phyloP scores from a whole-genome alignment of 192 early-diverging fungal genomes.

The Entomortierella beljakovae region DNA sequence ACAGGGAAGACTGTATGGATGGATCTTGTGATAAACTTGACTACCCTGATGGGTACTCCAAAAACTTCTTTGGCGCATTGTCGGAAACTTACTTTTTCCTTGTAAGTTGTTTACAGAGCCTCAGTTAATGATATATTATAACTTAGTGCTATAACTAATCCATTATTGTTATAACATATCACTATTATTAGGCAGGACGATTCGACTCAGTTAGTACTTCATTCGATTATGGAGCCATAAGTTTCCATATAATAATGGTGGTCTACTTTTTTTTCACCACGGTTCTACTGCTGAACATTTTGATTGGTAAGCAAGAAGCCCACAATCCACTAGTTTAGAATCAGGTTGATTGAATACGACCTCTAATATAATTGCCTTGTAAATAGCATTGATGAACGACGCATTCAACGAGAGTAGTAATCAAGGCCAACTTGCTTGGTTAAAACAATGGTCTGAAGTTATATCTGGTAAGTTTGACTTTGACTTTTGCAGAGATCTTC shows the following conservation, averaged over 20 bases:
- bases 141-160: not conserved
- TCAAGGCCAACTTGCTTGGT: conserved; percentile 16
- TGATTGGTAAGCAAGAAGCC: conserved; percentile 9
- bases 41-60: not conserved
- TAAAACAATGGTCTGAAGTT: conserved; percentile 31
- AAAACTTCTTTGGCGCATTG: not conserved
- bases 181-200: conserved; percentile 17
- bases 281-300: conserved; percentile 26
- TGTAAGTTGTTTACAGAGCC: conserved; percentile 12
- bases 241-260: conserved; percentile 22
- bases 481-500: not conserved
- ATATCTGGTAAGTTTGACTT: conserved; percentile 13
- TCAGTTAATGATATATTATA: not conserved
- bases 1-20: not conserved
- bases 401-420: conserved; percentile 14
- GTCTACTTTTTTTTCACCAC: conserved; percentile 25
- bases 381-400: conserved; percentile 30
- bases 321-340: not conserved
- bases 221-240: not conserved
- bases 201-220: conserved; percentile 4
- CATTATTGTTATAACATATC: too few species aligned
- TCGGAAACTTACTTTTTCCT: conserved; percentile 32
- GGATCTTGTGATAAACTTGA: not conserved
- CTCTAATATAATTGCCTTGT: not conserved
- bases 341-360: not conserved